These are phyloP conservation scores for Arthrobotrys sphaeroides DNA, from an alignment of 2,329 filamentous ascomycete species.

Conservation along the genomic window DNA sequence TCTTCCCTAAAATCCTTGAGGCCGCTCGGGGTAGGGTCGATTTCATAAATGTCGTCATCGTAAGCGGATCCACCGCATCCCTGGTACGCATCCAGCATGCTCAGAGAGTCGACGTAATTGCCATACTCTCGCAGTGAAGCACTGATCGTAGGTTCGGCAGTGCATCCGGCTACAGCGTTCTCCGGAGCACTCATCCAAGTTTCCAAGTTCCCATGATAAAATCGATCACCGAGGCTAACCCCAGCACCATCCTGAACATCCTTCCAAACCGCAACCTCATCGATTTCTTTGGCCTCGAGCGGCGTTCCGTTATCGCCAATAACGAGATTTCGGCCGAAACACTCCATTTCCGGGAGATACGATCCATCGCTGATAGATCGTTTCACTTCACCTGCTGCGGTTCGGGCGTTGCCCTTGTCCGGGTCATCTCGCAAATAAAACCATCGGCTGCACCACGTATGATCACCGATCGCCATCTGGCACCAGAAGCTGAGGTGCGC, in stretches of 20 bases:
- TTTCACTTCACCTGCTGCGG: constrained; percentile 68
- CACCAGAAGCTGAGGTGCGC: constrained; percentile 95
- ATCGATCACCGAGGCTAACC: constrained; percentile 70
- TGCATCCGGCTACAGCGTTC: constrained; percentile 52
- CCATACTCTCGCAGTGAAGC: constrained; percentile 11
- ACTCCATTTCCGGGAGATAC: constrained; percentile 80
- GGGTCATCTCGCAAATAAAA: constrained; percentile 88
- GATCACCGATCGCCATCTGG: constrained; percentile 90
- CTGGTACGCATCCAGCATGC: constrained; percentile 19
- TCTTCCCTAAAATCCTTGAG: constrained; percentile 26
- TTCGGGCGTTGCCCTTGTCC: constrained; percentile 72
- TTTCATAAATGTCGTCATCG: neutral
- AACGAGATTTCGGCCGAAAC: constrained; percentile 72
- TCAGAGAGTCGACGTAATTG: constrained; percentile 45
- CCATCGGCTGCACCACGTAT: constrained; percentile 79
- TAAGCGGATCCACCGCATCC: neutral
- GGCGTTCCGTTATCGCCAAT: constrained; percentile 56
- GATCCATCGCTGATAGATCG: constrained; percentile 84
- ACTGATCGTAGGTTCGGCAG: neutral
- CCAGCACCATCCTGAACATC: constrained; percentile 75
- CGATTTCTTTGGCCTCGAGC: constrained; percentile 61
- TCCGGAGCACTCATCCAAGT: constrained; percentile 62
- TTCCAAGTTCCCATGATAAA: constrained; percentile 61
- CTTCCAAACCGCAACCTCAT: constrained; percentile 71
- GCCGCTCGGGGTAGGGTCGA: constrained; percentile 3